phyloP scores from a whole-genome alignment of 2,329 filamentous ascomycete genomes.

The Hypoxylon sp. region DNA sequence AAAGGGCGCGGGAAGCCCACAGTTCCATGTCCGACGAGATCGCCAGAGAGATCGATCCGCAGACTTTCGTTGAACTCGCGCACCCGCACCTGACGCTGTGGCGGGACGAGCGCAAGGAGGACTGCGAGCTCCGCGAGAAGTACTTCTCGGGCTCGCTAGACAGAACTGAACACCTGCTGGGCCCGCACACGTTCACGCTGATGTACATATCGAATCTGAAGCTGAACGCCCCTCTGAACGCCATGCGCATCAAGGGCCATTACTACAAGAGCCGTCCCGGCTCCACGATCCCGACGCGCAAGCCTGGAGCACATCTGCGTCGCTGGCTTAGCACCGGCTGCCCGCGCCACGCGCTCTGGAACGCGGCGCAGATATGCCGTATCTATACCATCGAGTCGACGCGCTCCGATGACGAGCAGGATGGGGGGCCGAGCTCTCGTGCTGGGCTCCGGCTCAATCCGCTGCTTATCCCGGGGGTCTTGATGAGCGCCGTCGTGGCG shows the following conservation, averaged over 20 bases:
- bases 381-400: slow-evolving; percentile 33
- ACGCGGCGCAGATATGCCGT: slow-evolving; percentile 43
- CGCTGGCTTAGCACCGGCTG: slow-evolving; percentile 37
- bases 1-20: slow-evolving; percentile 40
- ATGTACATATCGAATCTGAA: slow-evolving; percentile 43
- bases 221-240: slow-evolving; percentile 40
- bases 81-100: slow-evolving; percentile 36
- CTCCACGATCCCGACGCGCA: slow-evolving; percentile 28
- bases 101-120: slow-evolving; percentile 25
- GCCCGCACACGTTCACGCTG: slow-evolving; percentile 32
- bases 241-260: slow-evolving; percentile 33
- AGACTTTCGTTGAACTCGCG: slow-evolving; percentile 21
- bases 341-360: slow-evolving; percentile 41
- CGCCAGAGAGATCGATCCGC: slow-evolving; percentile 13
- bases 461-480: slow-evolving; percentile 39
- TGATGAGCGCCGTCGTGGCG: slow-evolving; percentile 41
- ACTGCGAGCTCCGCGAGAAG: slow-evolving; percentile 35
- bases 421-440: not conserved
- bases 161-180: slow-evolving; percentile 15
- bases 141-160: slow-evolving; percentile 18
- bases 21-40: slow-evolving; percentile 46
- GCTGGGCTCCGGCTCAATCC: slow-evolving; percentile 40
- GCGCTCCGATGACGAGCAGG: not conserved
- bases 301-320: slow-evolving; percentile 26
- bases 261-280: slow-evolving; percentile 40